Evolutionary conservation across 2,329 filamentous ascomycete species (phyloP).

Genomic region (Botrytis tulipae): DNA sequence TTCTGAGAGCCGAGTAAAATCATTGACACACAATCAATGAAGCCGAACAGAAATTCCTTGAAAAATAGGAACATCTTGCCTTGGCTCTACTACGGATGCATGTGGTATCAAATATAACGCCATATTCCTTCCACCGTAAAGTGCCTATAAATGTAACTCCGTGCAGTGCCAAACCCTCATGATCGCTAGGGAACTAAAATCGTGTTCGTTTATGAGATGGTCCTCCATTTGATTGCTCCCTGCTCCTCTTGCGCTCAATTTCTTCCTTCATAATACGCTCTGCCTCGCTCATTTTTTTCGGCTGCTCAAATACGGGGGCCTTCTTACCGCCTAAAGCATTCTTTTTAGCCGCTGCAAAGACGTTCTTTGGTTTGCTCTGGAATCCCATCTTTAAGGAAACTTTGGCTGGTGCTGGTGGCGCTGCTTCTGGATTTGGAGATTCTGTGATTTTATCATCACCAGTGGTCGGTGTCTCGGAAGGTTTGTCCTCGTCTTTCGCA

Average conservation of each 20-base stretch:
- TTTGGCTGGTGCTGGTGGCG: slow-evolving; percentile 35
- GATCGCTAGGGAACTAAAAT: slow-evolving; percentile 8
- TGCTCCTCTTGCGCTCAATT: slow-evolving; percentile 65
- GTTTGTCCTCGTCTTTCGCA: background rate
- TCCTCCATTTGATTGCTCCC: slow-evolving; percentile 40
- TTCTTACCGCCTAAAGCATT: slow-evolving; percentile 71
- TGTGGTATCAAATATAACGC: slow-evolving; percentile 34
- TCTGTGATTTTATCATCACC: background rate
- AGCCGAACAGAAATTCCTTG: background rate
- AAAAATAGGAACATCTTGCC: background rate
- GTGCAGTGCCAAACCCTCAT: slow-evolving; percentile 14
- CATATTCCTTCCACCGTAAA: slow-evolving; percentile 16
- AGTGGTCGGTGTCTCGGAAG: background rate
- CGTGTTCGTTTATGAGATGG: slow-evolving; percentile 19
- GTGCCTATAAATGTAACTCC: slow-evolving; percentile 26
- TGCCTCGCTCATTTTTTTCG: slow-evolving; percentile 83
- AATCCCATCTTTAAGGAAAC: slow-evolving; percentile 65
- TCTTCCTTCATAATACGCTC: slow-evolving; percentile 89
- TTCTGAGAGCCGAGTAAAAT: background rate
- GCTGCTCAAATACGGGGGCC: slow-evolving; percentile 53
- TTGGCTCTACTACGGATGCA: slow-evolving; percentile 26
- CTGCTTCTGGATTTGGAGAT: background rate
- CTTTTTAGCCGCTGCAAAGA: slow-evolving; percentile 67
- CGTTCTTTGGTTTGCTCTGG: slow-evolving; percentile 71
- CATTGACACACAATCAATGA: background rate